Evolutionary conservation across 1,139 yeast species (phyloP), one percentile per base, ranked within the genome.

Genomic region (Tardiomyces depauwii): DNA sequence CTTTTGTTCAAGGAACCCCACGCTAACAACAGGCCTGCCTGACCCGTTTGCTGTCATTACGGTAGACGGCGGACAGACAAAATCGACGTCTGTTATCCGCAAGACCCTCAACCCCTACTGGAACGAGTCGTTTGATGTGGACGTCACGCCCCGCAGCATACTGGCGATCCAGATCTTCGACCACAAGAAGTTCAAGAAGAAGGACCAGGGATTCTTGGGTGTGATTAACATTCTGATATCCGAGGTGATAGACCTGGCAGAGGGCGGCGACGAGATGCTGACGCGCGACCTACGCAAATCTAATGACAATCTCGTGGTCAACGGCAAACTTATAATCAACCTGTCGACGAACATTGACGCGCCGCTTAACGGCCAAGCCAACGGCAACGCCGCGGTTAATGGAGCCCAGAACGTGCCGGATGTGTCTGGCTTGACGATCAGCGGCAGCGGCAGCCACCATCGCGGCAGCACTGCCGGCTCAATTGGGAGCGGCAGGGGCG

Each of bases 41-140:
- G 98, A 91, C 64, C 98, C 99, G 7, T 91, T 91, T 70, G 96
- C 97, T 1, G 98, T 93, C 39, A 73, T 91, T 54, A 91, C 97
- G 6, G 93, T 93, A 16, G 98, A 91, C 63, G 98, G 98, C 4
- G 82, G 87, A 16, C 98, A 91, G 64, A 91, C 98, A 2, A 87
- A 86, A 61, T 85, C 96, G 18, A 91, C 98, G 2, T 80, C 88
- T 45, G 93, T 95, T 32, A 94, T 94, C 39, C 86, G 87, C 61
- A 88, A 87, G 67, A 91, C 98, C 2, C 72, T 91, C 57, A 88
- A 91, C 59, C 99, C 99, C 16, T 91, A 89, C 64, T 91, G 99
- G 99, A 88, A 91, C 65, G 96, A 91, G 66, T 72, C 85, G 5
- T 93, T 91, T 62, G 78, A 78, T 46, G 80, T 76, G 62, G 80